These are phyloP conservation scores for Eurotiales sp. DNA, from an alignment of 2,329 filamentous ascomycete genomes.

Conservation along the genomic window DNA sequence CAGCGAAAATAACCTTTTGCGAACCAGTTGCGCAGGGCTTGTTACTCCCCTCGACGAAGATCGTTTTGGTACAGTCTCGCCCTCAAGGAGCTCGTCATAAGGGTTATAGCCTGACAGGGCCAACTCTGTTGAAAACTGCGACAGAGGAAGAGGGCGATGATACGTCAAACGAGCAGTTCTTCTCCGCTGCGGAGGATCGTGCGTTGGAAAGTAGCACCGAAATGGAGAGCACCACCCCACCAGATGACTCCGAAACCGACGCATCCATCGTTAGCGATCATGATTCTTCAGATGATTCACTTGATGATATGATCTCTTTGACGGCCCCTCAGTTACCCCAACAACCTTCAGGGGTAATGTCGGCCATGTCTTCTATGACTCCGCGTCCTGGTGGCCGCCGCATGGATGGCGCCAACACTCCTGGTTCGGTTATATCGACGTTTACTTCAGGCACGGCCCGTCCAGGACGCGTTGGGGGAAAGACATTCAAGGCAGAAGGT, in stretches of 20 bases:
- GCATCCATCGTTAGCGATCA: conserved; percentile 51
- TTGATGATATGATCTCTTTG: conserved; percentile 90
- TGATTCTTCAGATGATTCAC: conserved; percentile 85
- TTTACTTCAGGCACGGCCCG: conserved; percentile 81
- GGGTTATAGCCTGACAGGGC: conserved; percentile 6
- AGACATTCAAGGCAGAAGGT: conserved; percentile 79
- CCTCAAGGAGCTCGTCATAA: conserved; percentile 34
- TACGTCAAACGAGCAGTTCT: conserved; percentile 86
- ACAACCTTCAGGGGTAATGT: conserved; percentile 74
- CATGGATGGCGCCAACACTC: conserved; percentile 72
- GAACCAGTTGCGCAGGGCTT: conserved; percentile 90
- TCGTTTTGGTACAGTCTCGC: conserved; percentile 65
- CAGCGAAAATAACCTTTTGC: conserved; percentile 85
- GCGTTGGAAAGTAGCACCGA: conserved; percentile 40
- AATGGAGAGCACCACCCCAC: conserved; percentile 52
- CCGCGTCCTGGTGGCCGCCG: conserved; percentile 70
- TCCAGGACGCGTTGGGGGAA: conserved; percentile 66
- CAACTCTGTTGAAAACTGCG: conserved; percentile 48
- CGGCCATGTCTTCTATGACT: conserved; percentile 74
- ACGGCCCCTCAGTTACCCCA: conserved; percentile 73
- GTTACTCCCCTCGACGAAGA: conserved; percentile 71
- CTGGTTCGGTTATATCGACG: conserved; percentile 83
- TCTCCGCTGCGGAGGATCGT: conserved; percentile 81
- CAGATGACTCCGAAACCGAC: conserved; percentile 61
- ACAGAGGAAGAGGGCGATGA: conserved; percentile 66